Conservation (phyloP, 2,329 filamentous ascomycete species). For the Colletotrichum karsti region DNA sequence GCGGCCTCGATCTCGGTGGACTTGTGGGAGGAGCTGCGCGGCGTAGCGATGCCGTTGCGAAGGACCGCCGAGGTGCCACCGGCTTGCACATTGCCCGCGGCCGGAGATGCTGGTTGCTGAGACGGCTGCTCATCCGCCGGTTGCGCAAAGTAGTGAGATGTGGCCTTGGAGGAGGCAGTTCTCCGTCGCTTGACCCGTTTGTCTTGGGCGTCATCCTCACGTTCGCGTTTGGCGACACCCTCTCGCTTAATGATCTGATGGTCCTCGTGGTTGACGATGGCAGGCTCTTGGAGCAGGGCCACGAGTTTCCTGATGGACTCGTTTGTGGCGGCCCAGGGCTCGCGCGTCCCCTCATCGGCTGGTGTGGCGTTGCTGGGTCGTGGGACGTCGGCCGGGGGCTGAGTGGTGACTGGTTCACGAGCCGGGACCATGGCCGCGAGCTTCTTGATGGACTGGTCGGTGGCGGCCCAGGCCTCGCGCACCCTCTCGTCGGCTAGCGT, state of each 20-base stretch:
- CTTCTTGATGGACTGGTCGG: constrained; percentile 38
- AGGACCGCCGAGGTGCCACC: constrained; percentile 3
- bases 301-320: constrained; percentile 29
- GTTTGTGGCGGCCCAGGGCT: constrained; percentile 45
- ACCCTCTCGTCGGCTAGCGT: constrained; percentile 9
- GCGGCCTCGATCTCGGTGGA: neutral
- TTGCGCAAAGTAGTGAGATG: constrained; percentile 22
- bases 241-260: constrained; percentile 8
- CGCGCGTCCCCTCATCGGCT: constrained; percentile 5
- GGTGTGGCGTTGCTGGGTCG: constrained; percentile 30
- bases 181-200: constrained; percentile 19
- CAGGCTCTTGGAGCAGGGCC: too few species aligned
- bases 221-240: neutral
- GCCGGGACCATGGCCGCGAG: too few species aligned
- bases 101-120: neutral
- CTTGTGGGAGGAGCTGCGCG: constrained; percentile 13
- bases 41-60: constrained; percentile 12
- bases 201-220: constrained; percentile 9
- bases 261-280: neutral
- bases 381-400: constrained; percentile 41
- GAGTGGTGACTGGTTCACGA: too few species aligned
- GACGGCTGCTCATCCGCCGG: neutral
- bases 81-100: neutral
- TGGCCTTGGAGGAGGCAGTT: constrained; percentile 11
- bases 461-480: constrained; percentile 40